These are phyloP conservation scores for Endoconidiophora polonica DNA, from an alignment of 2,329 filamentous ascomycete species.

Conservation along the genomic window DNA sequence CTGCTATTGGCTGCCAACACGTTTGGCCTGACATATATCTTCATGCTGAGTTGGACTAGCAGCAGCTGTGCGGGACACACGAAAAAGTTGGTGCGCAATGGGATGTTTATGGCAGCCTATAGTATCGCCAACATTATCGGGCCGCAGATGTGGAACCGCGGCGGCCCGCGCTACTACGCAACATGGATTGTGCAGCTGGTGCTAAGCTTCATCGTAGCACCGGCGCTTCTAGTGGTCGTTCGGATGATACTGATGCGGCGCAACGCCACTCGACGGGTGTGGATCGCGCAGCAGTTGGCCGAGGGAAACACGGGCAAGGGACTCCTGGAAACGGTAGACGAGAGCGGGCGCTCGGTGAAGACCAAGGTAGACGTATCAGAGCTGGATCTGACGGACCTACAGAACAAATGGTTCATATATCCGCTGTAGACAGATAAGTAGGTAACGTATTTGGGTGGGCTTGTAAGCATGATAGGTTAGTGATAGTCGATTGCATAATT, in stretches of 20 bases:
- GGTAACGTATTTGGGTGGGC: too few relatives aligned
- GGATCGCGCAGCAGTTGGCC: neutral
- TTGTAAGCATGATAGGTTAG: too few relatives aligned
- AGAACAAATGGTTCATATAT: conserved; percentile 8
- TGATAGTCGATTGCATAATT: too few relatives aligned
- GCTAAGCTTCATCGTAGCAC: conserved; percentile 7
- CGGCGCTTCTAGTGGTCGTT: neutral
- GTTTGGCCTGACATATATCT: conserved; percentile 16
- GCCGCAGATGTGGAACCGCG: conserved; percentile 21
- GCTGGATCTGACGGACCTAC: conserved; percentile 3
- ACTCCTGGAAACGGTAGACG: neutral
- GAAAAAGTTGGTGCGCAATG: conserved; percentile 27
- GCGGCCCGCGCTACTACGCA: conserved; percentile 17
- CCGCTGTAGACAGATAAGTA: neutral
- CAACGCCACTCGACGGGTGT: neutral
- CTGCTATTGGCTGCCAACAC: conserved; percentile 16
- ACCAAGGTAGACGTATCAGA: conserved; percentile 4
- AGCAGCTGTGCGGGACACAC: conserved; percentile 24
- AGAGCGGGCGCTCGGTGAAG: neutral
- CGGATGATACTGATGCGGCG: conserved; percentile 1
- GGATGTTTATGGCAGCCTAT: conserved; percentile 24
- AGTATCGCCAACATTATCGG: conserved; percentile 22
- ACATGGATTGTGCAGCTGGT: conserved; percentile 17
- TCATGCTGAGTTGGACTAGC: conserved; percentile 22
- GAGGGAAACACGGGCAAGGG: neutral